Base-by-base conservation (phyloP, 768 basidiomycete genomes). In the Naganishia randhawae region DNA sequence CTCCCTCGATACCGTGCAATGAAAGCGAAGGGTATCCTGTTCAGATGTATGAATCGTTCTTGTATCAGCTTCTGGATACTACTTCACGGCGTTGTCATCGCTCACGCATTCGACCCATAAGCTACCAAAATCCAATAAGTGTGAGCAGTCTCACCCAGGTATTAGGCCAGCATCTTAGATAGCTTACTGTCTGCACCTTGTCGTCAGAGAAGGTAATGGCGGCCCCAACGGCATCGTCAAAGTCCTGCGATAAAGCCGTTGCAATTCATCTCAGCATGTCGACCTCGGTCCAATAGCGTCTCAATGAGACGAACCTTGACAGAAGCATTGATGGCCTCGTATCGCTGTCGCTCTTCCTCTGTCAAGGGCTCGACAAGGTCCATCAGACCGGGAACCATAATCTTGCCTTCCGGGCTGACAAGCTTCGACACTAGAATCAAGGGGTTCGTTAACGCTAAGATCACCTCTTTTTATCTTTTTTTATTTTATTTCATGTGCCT, bases 1-100 rank as follows among this genome's bases (percentile, higher is more conserved):
- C 95, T 55, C 94, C 93, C 80, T 96, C 91, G 74, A 98, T 94
- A 13, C 95, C 95, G 77, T 98, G 94, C 29, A 98, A 81, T 2
- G 91, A 93, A 70, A 98, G 84, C 67, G 88, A 89, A 1, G 94
- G 90, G 73, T 85, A 83, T 37, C 50, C 57, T 61, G 54, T 8
- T 39, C 17, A 13, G 22, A 41, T n/a, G 19, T 37, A 37, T 3
- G 27, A n/a, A n/a, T n/a, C n/a, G n/a, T n/a, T 25, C 22, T 51
- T 35, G 6, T 35, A n/a, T 53, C 37, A 51, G 39, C 19, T 39
- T 17, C 6, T 4, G 35, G 22, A 50, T 32, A 10, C 35, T 29
- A 32, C 22, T 19, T 22, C 11, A 32, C 14, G 19, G 19, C 33
- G 55, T 11, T 25, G 70, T 71, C 71, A 37, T 92, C 16, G 39